Percentiles rank a stretch among this genome's conserved stretches.
Conservation (phyloP, 2,329 filamentous ascomycete species). For the Thyridium curvatum region DNA sequence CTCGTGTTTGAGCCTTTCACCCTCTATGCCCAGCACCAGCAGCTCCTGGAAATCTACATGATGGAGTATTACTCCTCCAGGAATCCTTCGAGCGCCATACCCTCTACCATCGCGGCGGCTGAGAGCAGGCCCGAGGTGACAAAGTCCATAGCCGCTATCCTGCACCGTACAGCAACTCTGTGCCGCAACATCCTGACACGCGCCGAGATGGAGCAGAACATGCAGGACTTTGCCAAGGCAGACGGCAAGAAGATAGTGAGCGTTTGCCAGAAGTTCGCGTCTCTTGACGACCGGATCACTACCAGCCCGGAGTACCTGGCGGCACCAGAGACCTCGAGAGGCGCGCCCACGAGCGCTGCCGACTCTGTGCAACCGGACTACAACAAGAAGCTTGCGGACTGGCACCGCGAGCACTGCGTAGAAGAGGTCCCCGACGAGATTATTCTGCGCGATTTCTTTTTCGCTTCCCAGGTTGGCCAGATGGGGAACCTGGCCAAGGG, state of each 20-base stretch:
- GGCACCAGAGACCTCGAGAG: background rate
- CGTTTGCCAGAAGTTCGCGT: constrained; percentile 22
- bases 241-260: constrained; percentile 21
- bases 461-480: constrained; percentile 9
- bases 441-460: constrained; percentile 22
- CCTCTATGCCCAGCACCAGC: constrained; percentile 22
- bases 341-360: background rate
- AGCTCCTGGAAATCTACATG: constrained; percentile 27
- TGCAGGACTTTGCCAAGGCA: constrained; percentile 11
- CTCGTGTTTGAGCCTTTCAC: constrained; percentile 25
- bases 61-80: background rate
- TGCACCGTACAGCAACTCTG: constrained; percentile 20
- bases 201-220: constrained; percentile 6
- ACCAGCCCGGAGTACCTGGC: constrained; percentile 5
- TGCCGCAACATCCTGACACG: constrained; percentile 22
- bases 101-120: too few species aligned
- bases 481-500: constrained; percentile 15
- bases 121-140: constrained; percentile 11
- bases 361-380: background rate
- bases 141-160: constrained; percentile 15
- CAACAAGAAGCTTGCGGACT: constrained; percentile 17
- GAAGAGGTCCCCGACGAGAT: constrained; percentile 23
- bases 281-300: constrained; percentile 17
- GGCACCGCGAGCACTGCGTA: constrained; percentile 25
- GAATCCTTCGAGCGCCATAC: background rate